These are phyloP conservation scores for Boletus semigastroideus DNA, from an alignment of 1,284 basidiomycete species.

Conservation along the genomic window DNA sequence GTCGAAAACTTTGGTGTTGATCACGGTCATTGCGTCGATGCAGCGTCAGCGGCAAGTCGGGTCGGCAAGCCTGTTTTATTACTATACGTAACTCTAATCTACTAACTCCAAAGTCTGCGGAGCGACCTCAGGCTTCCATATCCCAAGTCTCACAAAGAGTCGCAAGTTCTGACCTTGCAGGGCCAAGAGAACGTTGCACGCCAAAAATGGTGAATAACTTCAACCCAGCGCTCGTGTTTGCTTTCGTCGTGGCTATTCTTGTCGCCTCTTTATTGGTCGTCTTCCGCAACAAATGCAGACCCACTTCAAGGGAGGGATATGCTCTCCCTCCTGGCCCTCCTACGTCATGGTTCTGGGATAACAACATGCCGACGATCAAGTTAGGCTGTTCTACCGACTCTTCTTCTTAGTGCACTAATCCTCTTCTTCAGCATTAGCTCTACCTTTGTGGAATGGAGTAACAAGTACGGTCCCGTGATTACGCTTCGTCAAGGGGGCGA, in stretches of 20 bases:
- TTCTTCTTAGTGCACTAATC: background rate
- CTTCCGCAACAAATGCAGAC: background rate
- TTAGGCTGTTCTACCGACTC: conserved; percentile 2
- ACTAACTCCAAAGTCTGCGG: too few species aligned
- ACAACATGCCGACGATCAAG: conserved; percentile 19
- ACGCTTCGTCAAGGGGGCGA: conserved; percentile 30
- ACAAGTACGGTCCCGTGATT: conserved; percentile 37
- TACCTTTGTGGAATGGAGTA: conserved; percentile 28
- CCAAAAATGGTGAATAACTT: conserved; percentile 1
- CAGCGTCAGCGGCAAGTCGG: too few species aligned
- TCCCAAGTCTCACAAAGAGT: too few species aligned
- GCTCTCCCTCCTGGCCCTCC: conserved; percentile 31
- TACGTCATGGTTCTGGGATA: conserved; percentile 20
- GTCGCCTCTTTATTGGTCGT: background rate
- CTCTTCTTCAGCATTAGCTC: conserved; percentile 13
- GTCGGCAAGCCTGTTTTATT: too few species aligned
- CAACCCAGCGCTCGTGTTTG: too few species aligned
- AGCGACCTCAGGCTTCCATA: too few species aligned
- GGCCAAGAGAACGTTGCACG: too few species aligned
- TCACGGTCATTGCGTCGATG: conserved; percentile 15
- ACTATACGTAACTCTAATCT: too few species aligned
- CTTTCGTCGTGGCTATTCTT: background rate
- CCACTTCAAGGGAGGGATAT: conserved; percentile 6
- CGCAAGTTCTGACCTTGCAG: too few species aligned
- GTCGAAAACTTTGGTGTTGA: conserved; percentile 2